These are phyloP conservation scores for Hypoxylon sp. DNA, from an alignment of 2,329 filamentous ascomycete species.

Conservation along the genomic window DNA sequence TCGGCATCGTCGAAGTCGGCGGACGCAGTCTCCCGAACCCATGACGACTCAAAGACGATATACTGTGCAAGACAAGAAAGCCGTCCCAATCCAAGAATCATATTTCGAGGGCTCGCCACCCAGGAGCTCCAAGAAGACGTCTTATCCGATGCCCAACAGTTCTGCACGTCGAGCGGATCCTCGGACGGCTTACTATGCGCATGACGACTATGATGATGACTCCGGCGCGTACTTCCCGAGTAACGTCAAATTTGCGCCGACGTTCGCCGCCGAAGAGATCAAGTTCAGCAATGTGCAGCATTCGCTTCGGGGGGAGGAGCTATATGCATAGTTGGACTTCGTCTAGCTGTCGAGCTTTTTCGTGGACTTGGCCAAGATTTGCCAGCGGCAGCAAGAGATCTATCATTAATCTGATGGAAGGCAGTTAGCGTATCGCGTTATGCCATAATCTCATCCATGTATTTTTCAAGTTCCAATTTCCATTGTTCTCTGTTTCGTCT, in stretches of 20 bases:
- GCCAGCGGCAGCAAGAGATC: conserved; percentile 3
- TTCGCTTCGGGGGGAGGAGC: conserved; percentile 38
- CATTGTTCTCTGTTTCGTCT: conserved; percentile 13
- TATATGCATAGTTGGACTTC: conserved; percentile 23
- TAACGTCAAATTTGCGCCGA: conserved; percentile 40
- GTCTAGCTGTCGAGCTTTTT: background rate
- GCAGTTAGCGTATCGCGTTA: conserved; percentile 14
- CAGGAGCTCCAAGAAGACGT: conserved; percentile 38
- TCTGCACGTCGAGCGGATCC: conserved; percentile 41
- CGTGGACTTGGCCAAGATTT: background rate
- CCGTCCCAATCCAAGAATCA: conserved; percentile 36
- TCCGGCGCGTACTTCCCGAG: conserved; percentile 24
- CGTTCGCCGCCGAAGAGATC: conserved; percentile 36
- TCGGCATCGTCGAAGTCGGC: conserved; percentile 46
- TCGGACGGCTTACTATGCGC: conserved; percentile 37
- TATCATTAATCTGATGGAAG: conserved; percentile 17
- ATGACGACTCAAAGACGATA: conserved; percentile 41
- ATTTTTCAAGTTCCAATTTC: conserved; percentile 30
- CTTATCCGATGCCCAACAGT: conserved; percentile 44
- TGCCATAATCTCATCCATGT: conserved; percentile 32
- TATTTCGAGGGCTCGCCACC: conserved; percentile 36
- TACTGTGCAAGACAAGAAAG: conserved; percentile 25
- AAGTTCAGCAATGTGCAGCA: conserved; percentile 42
- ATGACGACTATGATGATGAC: conserved; percentile 45
- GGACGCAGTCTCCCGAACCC: conserved; percentile 48